Conservation (phyloP, 2,329 filamentous ascomycete genomes). For the Sporothrix globosa region DNA sequence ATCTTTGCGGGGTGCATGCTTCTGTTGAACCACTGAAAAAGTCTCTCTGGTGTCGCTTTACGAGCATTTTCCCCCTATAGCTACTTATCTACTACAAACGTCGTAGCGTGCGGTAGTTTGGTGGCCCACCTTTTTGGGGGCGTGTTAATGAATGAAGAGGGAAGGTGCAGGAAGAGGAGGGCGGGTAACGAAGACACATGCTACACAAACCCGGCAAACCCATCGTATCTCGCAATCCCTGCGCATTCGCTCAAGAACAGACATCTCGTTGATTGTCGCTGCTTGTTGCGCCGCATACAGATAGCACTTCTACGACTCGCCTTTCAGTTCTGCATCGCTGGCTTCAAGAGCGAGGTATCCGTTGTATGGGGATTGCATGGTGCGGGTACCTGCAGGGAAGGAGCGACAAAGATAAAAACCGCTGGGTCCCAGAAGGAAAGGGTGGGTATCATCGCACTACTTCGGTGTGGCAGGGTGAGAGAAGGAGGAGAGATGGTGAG, state of each 20-base stretch:
- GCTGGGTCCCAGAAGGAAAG: slow-evolving; percentile 10
- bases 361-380: not conserved
- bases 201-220: no score
- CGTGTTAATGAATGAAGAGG: not conserved
- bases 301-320: no score
- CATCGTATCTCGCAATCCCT: no score
- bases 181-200: not conserved
- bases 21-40: not conserved
- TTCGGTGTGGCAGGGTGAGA: not conserved
- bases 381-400: slow-evolving; percentile 13
- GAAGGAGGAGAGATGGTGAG: not conserved
- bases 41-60: not conserved
- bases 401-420: slow-evolving; percentile 1
- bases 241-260: no score
- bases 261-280: no score
- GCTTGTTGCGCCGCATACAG: no score
- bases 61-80: not conserved
- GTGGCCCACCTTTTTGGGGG: not conserved
- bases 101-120: not conserved
- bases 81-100: not conserved
- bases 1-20: slow-evolving; percentile 11
- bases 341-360: not conserved
- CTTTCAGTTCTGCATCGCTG: no score
- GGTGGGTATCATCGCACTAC: not conserved
- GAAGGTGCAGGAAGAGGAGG: not conserved